Evolutionary conservation across 352 stramenopile genomes (phyloP).

Genomic region (Phytophthora syringae): DNA sequence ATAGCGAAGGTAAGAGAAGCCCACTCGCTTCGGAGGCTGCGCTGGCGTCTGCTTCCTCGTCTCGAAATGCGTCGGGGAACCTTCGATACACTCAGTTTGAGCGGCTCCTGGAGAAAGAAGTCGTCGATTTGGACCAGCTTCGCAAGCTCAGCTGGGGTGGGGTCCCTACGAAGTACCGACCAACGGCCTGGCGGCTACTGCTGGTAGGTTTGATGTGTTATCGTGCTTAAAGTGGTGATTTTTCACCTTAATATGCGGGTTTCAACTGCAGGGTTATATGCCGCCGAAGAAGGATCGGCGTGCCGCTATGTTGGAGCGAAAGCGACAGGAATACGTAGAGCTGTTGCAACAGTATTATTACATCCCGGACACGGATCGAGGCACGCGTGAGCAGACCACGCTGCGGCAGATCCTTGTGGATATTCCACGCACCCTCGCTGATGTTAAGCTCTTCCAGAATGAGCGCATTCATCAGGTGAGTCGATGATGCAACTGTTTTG

Average conservation of each 20-base stretch:
- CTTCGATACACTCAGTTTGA: constrained; percentile 81
- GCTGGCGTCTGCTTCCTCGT: constrained; percentile 25
- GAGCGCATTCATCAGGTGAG: constrained; percentile 90
- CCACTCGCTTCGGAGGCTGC: constrained; percentile 1
- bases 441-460: constrained; percentile 97
- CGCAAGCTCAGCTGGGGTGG: constrained; percentile 93
- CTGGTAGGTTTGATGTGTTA: constrained; percentile 62
- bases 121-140: constrained; percentile 91
- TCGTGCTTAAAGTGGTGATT: background rate
- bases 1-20: constrained; percentile 12
- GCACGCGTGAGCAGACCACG: constrained; percentile 95
- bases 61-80: constrained; percentile 71
- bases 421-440: constrained; percentile 97
- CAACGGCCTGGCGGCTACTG: constrained; percentile 96
- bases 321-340: constrained; percentile 97
- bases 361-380: constrained; percentile 95
- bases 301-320: constrained; percentile 91
- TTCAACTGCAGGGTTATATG: constrained; percentile 89
- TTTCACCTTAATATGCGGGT: constrained; percentile 1
- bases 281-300: constrained; percentile 95
- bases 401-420: constrained; percentile 98
- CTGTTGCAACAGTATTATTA: constrained; percentile 97
- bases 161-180: constrained; percentile 83
- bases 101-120: constrained; percentile 68
- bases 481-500: background rate